Evolutionary conservation across 805 yeast species (phyloP), one percentile per base, ranked within the genome.

Genomic region (Candida endomychidarum): DNA sequence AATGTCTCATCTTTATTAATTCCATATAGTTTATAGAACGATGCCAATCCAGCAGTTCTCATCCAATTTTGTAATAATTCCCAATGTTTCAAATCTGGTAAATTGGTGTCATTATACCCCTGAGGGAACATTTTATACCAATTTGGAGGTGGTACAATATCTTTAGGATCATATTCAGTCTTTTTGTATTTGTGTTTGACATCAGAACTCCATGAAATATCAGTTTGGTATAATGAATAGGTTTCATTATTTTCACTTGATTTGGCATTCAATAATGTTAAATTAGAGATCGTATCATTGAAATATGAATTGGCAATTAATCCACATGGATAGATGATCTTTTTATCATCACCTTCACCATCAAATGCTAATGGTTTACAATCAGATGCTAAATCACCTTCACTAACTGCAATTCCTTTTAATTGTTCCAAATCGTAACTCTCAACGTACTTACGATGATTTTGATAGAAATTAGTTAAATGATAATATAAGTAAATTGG

Each of bases 1-100:
- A 91, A 61, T 2, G 75, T 54, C 1, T 67, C 67, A 2, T 78
- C 68, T 43, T 79, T 83, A 62, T 87, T 90, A 50, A 84, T 79
- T 33, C 83, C 74, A 29, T 89, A 90, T 25, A 89, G 64, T 58
- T 93, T 91, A 71, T 84, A 80, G 56, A 93, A 91, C 9, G 83
- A 78, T 19, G 98, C 95, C 47, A 91, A 70, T 0, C 95, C 96
- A 0, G 98, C 96, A 1, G 97, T 89, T 54, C 95, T 79, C 97
- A 91, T 91, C 99, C 99, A 91, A 61, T 89, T 91, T 68, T 89
- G 96, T 52, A 91, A 77, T 49, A 81, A 81, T 57, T 87, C 91
- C 88, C 93, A 81, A 25, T 65, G 57, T 2, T 86, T 73, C 34
- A 91, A 58, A 56, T 86, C 83, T 2, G 95, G 96, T 45, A 91